phyloP scores from a whole-genome alignment of 352 stramenopile genomes.

The Peronospora belbahrii region DNA sequence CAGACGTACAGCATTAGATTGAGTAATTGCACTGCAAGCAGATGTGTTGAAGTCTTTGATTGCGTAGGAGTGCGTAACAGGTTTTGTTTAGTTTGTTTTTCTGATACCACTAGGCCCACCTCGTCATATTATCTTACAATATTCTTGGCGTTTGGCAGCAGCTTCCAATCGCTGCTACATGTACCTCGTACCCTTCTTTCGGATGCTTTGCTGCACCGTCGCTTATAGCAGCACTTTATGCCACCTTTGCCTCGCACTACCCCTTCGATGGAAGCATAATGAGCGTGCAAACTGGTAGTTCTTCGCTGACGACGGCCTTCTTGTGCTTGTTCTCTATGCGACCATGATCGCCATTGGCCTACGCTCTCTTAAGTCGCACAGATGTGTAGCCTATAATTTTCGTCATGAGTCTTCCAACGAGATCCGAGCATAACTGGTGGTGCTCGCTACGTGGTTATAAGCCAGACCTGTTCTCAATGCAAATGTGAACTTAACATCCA shows the following conservation, averaged over 20 bases:
- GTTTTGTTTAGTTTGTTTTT: no score
- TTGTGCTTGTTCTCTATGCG: neutral
- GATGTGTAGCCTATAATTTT: conserved; percentile 16
- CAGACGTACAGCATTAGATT: no score
- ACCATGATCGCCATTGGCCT: neutral
- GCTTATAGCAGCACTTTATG: conserved; percentile 11
- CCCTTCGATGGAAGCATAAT: conserved; percentile 23
- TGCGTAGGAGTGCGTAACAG: conserved; percentile 12
- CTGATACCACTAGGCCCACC: no score
- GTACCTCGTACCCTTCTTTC: conserved; percentile 17
- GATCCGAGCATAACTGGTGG: conserved; percentile 23
- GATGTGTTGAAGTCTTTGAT: conserved; percentile 22
- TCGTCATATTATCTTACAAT: conserved; percentile 2
- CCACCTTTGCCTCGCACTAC: conserved; percentile 22
- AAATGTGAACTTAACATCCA: neutral
- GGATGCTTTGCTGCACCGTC: conserved; percentile 15
- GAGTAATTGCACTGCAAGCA: no score
- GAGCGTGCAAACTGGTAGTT: conserved; percentile 10
- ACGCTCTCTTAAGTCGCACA: conserved; percentile 11
- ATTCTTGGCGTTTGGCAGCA: conserved; percentile 17
- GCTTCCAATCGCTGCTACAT: conserved; percentile 25
- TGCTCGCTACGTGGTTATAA: no score
- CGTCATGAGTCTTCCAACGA: conserved; percentile 24
- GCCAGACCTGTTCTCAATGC: conserved; percentile 8
- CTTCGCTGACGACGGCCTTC: conserved; percentile 1